A percentile compares a stretch with the other conserved stretches of the same genome.
phyloP scores from a whole-genome alignment of 2,329 filamentous ascomycete genomes.

The Graphilbum sp. region DNA sequence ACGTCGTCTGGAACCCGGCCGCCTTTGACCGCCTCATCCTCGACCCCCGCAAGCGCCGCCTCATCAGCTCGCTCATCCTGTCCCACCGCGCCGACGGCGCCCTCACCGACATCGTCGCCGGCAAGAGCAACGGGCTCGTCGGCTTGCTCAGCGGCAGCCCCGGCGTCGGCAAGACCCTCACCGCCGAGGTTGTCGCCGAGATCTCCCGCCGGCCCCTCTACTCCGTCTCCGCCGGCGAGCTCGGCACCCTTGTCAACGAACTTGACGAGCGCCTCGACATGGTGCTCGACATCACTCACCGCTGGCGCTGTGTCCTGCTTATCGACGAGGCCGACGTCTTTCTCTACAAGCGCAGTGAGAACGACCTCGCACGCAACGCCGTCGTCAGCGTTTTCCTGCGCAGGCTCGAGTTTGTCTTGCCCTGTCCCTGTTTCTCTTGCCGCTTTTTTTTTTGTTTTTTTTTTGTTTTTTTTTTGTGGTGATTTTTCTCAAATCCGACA shows the following conservation, averaged over 20 bases:
- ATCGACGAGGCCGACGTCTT: constrained; percentile 13
- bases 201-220: constrained; percentile 18
- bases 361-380: constrained; percentile 5
- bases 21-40: constrained; percentile 17
- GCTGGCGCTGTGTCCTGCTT: constrained; percentile 12
- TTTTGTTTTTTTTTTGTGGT: no score
- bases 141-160: constrained; percentile 15
- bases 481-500: neutral
- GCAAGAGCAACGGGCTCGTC: constrained; percentile 12
- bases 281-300: constrained; percentile 4
- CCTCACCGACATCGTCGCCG: constrained; percentile 10
- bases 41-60: constrained; percentile 12
- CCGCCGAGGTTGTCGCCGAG: constrained; percentile 21
- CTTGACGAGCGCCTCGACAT: constrained; percentile 23
- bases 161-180: constrained; percentile 23
- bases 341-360: constrained; percentile 5
- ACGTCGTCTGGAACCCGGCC: constrained; percentile 13
- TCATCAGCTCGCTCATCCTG: constrained; percentile 13
- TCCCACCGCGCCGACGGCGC: neutral
- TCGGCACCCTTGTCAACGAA: constrained; percentile 5
- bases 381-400: constrained; percentile 15
- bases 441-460: no score
- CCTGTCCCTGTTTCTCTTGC: no score
- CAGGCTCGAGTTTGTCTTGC: constrained; percentile 15
- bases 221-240: constrained; percentile 14